Evolutionary conservation across 257 asterid species (phyloP), one percentile per base, ranked within the genome.

Genomic region (Marsdenia floribunda): DNA sequence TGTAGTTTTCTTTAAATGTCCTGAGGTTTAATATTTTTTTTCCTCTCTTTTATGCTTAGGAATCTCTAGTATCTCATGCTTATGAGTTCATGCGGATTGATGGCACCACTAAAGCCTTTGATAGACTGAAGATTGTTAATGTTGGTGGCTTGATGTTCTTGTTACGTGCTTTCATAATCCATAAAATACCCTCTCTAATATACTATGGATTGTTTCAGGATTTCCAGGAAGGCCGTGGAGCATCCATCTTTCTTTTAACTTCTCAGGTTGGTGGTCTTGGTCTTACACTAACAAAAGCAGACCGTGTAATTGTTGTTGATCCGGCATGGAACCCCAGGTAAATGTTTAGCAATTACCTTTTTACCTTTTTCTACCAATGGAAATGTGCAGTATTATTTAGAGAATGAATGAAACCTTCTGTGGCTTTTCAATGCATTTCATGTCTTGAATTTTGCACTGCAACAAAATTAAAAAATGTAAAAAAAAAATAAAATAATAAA

Each of bases 321-420:
- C 98, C 98, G 44, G 98, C 98, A 73, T 94, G 98, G 98, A 94
- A 94, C 75, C 98, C 98, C 24, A 94, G 98, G 98, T 92, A 70
- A 54, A 73, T 74, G 33, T 69, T 74, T 76, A 24, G 63, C 64
- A 59, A 10, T 37, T 18, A 11, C 22, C 55, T 22, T 35, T 12
- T 21, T 0, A 44, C 70, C 16, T 47, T 57, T 33, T 65, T 68
- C n/a, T 10, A 54, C 11, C 24, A 60, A 47, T 46, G 55, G 49
- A 44, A n/a, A 47, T 46, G 67, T 38, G 12, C 21, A 22, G 11
- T 19, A 37, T 26, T 33, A 29, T 42, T 22, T 73, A 49, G 53
- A 54, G 38, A 40, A 35, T 35, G 15, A 44, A 44, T 44, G 49
- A 47, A 46, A 49, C 68, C 75, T 74, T 46, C 6, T 26, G 8